These are phyloP conservation scores for Epichloe elymi DNA, from an alignment of 2,329 filamentous ascomycete species.

Conservation along the genomic window DNA sequence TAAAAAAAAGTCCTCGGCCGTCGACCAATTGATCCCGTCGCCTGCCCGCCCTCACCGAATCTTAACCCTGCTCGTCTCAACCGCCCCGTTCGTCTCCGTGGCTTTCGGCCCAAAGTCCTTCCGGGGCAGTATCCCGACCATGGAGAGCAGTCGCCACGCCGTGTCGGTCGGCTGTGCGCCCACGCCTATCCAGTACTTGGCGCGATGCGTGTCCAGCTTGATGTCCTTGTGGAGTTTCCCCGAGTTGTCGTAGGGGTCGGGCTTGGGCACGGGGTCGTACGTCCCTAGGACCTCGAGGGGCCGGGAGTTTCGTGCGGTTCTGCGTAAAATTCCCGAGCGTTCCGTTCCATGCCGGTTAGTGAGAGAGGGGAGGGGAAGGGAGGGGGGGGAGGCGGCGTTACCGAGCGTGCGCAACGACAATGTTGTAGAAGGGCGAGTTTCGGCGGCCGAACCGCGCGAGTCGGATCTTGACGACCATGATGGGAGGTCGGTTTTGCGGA, in stretches of 20 bases:
- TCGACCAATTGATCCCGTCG: background rate
- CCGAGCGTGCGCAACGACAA: constrained; percentile 88
- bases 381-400: constrained; percentile 25
- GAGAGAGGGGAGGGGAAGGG: no score
- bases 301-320: constrained; percentile 73
- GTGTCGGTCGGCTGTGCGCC: constrained; percentile 89
- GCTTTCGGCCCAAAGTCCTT: constrained; percentile 22
- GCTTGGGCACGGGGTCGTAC: constrained; percentile 55
- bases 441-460: constrained; percentile 85
- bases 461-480: constrained; percentile 87
- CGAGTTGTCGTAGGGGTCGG: constrained; percentile 45
- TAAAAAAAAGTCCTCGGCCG: background rate
- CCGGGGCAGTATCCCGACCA: constrained; percentile 45
- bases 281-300: constrained; percentile 88
- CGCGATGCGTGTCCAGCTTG: constrained; percentile 65
- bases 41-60: constrained; percentile 12
- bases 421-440: constrained; percentile 92
- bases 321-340: constrained; percentile 18
- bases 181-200: constrained; percentile 93
- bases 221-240: constrained; percentile 80
- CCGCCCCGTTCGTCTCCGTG: constrained; percentile 12
- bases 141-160: constrained; percentile 71
- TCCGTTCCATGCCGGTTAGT: no score
- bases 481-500: background rate
- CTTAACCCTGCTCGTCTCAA: constrained; percentile 16